Evolutionary conservation across 1,284 basidiomycete species (phyloP), one percentile per base, ranked within the genome.

Genomic region (Xerocomus nothofagi): DNA sequence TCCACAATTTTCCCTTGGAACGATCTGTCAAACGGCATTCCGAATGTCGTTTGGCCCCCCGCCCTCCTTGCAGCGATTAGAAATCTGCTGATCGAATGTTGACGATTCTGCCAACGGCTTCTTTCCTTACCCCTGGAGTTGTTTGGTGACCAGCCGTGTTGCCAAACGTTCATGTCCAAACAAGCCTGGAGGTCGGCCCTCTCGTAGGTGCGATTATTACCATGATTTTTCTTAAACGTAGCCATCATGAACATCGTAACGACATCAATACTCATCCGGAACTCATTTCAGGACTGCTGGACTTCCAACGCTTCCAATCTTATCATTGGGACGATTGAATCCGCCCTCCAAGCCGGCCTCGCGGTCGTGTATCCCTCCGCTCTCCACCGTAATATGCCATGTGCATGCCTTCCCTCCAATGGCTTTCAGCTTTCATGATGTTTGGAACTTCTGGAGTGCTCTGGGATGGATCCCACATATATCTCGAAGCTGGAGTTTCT

Each of bases 361-460:
- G 3, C 2, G 15, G 4, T 4, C 7, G 4, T 21, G 9, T 0
- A 18, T 17, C 32, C 10, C 17, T 15, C 26, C 49, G 27, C 29
- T 3, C 29, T 52, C 49, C 33, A 27, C 2, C 15, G 3, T 3
- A 11, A 27, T 32, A 14, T 12, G 11, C 7, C 4, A 7, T 33
- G 12, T 14, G 15, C 10, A 38, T 23, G 29, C 49, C 10, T n/a
- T 36, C 49, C 10, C 18, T 36, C 49, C 49, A 50, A 32, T 32
- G 23, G 14, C 18, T 18, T 38, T 29, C 38, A 30, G 14, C 18
- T 18, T 38, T 29, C 17, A 17, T 20, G 23, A 20, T 20, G 27
- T 21, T 49, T 20, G 27, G 33, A 21, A 24, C 3, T 20, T 12
- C 18, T 30, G 23, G 21, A 17, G 6, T 3, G 15, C 26, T 10